These are phyloP conservation scores for Paracoccidioides brasiliensis DNA, from an alignment of 2,329 filamentous ascomycete species.

Conservation along the genomic window DNA sequence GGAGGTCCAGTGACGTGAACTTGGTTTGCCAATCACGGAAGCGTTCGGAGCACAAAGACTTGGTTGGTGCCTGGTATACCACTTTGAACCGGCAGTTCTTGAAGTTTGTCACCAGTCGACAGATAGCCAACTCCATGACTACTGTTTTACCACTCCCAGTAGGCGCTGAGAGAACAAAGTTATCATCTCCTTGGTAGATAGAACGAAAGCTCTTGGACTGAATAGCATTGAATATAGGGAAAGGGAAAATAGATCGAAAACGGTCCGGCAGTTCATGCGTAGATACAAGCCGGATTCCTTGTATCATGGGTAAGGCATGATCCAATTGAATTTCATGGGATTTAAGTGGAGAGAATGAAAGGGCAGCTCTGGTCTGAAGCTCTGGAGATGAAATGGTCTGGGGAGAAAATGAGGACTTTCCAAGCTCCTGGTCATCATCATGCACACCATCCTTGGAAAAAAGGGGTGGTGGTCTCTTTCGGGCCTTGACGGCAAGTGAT, in stretches of 20 bases:
- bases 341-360: constrained; percentile 5
- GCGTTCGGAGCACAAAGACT: constrained; percentile 66
- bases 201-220: constrained; percentile 65
- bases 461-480: constrained; percentile 5
- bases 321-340: constrained; percentile 15
- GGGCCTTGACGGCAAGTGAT: constrained; percentile 15
- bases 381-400: neutral
- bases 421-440: neutral
- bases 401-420: neutral
- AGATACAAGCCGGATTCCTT: constrained; percentile 49
- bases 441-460: neutral
- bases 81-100: constrained; percentile 57
- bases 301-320: constrained; percentile 34
- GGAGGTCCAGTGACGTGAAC: constrained; percentile 53
- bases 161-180: constrained; percentile 66
- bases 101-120: constrained; percentile 48
- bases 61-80: constrained; percentile 74
- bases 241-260: constrained; percentile 57
- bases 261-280: constrained; percentile 53
- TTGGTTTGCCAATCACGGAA: constrained; percentile 66
- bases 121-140: constrained; percentile 70
- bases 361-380: neutral
- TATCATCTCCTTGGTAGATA: constrained; percentile 56
- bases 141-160: constrained; percentile 80
- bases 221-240: constrained; percentile 64